phyloP scores from a whole-genome alignment of 495 filamentous ascomycete species.

The Tuber aestivum region DNA sequence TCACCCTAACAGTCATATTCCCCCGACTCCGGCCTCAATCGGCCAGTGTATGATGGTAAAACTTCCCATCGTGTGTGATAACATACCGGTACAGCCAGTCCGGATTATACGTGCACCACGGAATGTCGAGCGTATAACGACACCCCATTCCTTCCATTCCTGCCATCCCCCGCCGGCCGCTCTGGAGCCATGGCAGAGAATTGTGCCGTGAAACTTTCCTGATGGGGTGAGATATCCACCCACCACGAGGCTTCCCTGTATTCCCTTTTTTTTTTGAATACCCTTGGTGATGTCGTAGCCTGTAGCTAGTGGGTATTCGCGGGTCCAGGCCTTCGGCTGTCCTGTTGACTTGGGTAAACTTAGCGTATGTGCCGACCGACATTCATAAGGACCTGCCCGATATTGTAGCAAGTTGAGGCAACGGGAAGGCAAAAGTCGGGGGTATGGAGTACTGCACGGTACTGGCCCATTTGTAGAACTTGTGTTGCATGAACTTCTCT shows the following conservation, averaged over 20 bases:
- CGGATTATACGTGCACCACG: too few species aligned
- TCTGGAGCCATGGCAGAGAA: not conserved
- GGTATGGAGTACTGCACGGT: not conserved
- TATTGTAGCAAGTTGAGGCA: not conserved
- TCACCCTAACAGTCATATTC: not conserved
- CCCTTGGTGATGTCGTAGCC: not conserved
- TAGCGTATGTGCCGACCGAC: not conserved
- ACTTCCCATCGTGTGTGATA: not conserved
- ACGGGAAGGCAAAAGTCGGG: not conserved
- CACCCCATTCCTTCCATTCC: too few species aligned
- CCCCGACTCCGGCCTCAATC: not conserved
- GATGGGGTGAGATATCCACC: not conserved
- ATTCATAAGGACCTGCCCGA: not conserved
- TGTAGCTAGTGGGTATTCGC: not conserved
- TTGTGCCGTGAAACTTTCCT: not conserved
- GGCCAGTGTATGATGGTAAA: too few species aligned
- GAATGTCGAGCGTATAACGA: too few species aligned
- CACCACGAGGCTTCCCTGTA: not conserved
- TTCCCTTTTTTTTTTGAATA: not conserved
- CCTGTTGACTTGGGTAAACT: not conserved
- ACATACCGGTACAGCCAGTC: too few species aligned
- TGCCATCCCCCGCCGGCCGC: not conserved
- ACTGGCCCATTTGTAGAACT: too few species aligned
- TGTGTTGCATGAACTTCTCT: too few species aligned
- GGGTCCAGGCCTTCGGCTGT: not conserved